Conservation (phyloP, 805 yeast genomes). For the Candida khao-thaluensis region DNA sequence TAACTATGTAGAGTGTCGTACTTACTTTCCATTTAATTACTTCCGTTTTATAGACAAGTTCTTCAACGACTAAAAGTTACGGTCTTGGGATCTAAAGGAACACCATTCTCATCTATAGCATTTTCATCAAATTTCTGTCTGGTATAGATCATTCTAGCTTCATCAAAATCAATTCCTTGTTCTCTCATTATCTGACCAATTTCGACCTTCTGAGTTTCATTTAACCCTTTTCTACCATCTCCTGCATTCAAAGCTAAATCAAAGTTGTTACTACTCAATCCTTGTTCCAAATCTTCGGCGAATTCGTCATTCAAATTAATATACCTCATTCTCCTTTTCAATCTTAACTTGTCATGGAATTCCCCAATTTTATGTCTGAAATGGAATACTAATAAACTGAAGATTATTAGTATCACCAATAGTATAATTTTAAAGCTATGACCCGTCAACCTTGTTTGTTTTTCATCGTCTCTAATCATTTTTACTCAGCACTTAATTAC, state of each 20-base stretch:
- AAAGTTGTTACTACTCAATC: slow-evolving; percentile 59
- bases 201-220: slow-evolving; percentile 49
- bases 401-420: slow-evolving; percentile 17
- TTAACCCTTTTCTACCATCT: slow-evolving; percentile 65
- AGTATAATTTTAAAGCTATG: slow-evolving; percentile 19
- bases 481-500: too few species aligned
- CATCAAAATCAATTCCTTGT: slow-evolving; percentile 57
- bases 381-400: slow-evolving; percentile 26
- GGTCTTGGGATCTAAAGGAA: slow-evolving; percentile 65
- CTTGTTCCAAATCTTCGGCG: slow-evolving; percentile 36
- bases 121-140: slow-evolving; percentile 45
- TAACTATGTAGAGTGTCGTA: too few species aligned
- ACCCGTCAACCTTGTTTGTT: too few species aligned
- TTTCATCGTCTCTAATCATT: too few species aligned
- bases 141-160: slow-evolving; percentile 60
- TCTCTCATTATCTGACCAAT: slow-evolving; percentile 55
- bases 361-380: slow-evolving; percentile 30
- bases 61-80: slow-evolving; percentile 37
- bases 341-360: slow-evolving; percentile 28
- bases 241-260: slow-evolving; percentile 47
- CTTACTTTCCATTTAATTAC: neutral
- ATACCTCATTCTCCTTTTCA: slow-evolving; percentile 22
- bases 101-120: slow-evolving; percentile 62
- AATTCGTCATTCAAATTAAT: slow-evolving; percentile 14
- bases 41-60: too few species aligned